A percentile compares a stretch with the other conserved stretches of the same genome.
phyloP scores from a whole-genome alignment of 202 grass and related monocot species.

The Dendrocalamus latiflorus region DNA sequence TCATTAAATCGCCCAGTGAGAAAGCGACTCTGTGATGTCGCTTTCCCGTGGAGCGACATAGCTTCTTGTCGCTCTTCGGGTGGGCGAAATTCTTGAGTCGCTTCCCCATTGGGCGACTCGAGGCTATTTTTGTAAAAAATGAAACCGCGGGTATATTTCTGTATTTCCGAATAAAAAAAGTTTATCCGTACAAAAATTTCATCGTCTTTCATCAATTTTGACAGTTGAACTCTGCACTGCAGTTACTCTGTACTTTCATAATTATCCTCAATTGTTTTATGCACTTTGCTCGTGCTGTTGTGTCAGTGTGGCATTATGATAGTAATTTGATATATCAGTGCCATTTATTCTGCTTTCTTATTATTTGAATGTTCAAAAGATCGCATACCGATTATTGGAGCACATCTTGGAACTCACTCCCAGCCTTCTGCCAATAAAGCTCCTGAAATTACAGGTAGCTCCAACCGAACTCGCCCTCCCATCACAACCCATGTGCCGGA shows the following conservation, averaged over 20 bases:
- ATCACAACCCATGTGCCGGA: conserved; percentile 94
- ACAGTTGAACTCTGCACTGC: not conserved
- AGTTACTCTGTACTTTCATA: not conserved
- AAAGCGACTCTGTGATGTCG: no score
- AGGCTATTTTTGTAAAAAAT: no score
- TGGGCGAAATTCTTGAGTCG: no score
- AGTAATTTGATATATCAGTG: not conserved
- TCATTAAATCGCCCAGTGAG: no score
- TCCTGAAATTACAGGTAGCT: conserved; percentile 67
- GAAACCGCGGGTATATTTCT: no score
- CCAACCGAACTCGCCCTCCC: conserved; percentile 53
- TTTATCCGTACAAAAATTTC: no score
- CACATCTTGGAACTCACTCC: conserved; percentile 58
- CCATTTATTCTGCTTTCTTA: conserved; percentile 25
- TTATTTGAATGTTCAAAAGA: conserved; percentile 53
- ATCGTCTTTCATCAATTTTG: not conserved
- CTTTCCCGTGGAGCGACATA: no score
- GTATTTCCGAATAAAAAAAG: no score
- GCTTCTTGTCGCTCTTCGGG: no score
- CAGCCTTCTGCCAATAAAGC: conserved; percentile 55
- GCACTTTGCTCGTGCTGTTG: not conserved
- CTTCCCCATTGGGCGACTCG: no score
- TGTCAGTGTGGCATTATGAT: not conserved
- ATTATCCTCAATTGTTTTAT: not conserved
- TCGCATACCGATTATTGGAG: conserved; percentile 71